These are phyloP conservation scores for Blastocystis sp. DNA, from an alignment of 352 stramenopile genomes.

Conservation along the genomic window DNA sequence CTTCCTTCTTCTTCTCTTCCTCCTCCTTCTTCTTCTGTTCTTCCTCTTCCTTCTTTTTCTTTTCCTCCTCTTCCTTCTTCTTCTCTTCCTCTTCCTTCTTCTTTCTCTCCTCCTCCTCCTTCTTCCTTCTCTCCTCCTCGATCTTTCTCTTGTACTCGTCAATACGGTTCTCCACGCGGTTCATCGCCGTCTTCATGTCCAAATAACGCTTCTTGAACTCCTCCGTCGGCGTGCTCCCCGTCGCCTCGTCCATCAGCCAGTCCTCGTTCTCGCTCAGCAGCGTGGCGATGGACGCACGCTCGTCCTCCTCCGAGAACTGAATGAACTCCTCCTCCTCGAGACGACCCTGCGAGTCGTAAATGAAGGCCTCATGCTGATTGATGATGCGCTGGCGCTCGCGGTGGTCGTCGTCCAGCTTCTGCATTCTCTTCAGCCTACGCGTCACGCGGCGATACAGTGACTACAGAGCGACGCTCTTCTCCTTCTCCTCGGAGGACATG, in stretches of 20 bases:
- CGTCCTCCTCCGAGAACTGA: conserved; percentile 17
- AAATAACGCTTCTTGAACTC: conserved; percentile 71
- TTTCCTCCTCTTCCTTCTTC: conserved; percentile 54
- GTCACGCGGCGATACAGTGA: not conserved
- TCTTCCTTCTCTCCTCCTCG: conserved; percentile 75
- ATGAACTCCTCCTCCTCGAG: conserved; percentile 72
- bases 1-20: conserved; percentile 48
- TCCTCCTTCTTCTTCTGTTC: conserved; percentile 76
- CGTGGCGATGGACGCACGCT: conserved; percentile 30
- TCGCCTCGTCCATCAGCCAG: conserved; percentile 73
- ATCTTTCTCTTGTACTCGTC: conserved; percentile 74
- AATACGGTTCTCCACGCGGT: conserved; percentile 75
- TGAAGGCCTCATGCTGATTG: conserved; percentile 65
- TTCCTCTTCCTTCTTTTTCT: conserved; percentile 75
- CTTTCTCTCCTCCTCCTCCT: conserved; percentile 63
- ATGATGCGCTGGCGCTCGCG: conserved; percentile 67
- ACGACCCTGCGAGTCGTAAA: conserved; percentile 58
- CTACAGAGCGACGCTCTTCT: conserved; percentile 33
- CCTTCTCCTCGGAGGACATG: not conserved
- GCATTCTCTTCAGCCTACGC: conserved; percentile 38
- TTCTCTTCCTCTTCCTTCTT: conserved; percentile 75
- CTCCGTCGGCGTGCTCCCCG: conserved; percentile 37
- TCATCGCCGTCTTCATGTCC: conserved; percentile 73
- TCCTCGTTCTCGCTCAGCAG: conserved; percentile 67
- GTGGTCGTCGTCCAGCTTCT: conserved; percentile 49